Evolutionary conservation across 441 rosid species (phyloP).

Genomic region (Euphorbia neoarborescens): DNA sequence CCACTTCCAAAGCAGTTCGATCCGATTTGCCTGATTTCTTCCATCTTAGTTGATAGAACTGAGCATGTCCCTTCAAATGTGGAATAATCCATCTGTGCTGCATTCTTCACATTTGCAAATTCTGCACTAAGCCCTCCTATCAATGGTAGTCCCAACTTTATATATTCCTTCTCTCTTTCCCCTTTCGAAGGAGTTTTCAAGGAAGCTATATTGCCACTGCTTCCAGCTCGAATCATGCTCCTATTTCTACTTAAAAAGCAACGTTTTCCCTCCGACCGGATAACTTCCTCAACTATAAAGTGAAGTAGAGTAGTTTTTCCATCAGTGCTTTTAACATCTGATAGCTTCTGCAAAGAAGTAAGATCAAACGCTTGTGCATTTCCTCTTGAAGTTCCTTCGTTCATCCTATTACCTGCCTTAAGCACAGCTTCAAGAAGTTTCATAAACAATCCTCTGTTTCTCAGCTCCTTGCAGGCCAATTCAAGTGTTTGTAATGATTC

Average conservation of each 20-base stretch:
- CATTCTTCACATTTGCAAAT: conserved; percentile 66
- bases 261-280: conserved; percentile 67
- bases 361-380: conserved; percentile 88
- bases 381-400: conserved; percentile 85
- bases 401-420: conserved; percentile 93
- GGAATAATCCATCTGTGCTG: conserved; percentile 56
- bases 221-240: conserved; percentile 33
- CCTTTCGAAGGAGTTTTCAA: conserved; percentile 27
- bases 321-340: conserved; percentile 73
- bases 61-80: conserved; percentile 41
- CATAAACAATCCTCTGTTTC: conserved; percentile 62
- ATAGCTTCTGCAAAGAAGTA: conserved; percentile 57
- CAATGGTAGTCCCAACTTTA: conserved; percentile 61
- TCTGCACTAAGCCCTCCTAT: conserved; percentile 75
- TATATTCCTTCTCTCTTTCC: conserved; percentile 60
- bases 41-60: conserved; percentile 37
- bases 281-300: conserved; percentile 77
- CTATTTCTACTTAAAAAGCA: conserved; percentile 40
- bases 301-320: conserved; percentile 81
- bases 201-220: conserved; percentile 25
- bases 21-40: conserved; percentile 37
- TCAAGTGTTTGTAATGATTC: conserved; percentile 49
- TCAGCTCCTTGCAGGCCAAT: conserved; percentile 63
- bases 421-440: conserved; percentile 86
- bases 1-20: conserved; percentile 29